Evolutionary conservation across 208 protist species (phyloP), one percentile per base, ranked within the genome.

Genomic region (Acanthamoeba quina): DNA sequence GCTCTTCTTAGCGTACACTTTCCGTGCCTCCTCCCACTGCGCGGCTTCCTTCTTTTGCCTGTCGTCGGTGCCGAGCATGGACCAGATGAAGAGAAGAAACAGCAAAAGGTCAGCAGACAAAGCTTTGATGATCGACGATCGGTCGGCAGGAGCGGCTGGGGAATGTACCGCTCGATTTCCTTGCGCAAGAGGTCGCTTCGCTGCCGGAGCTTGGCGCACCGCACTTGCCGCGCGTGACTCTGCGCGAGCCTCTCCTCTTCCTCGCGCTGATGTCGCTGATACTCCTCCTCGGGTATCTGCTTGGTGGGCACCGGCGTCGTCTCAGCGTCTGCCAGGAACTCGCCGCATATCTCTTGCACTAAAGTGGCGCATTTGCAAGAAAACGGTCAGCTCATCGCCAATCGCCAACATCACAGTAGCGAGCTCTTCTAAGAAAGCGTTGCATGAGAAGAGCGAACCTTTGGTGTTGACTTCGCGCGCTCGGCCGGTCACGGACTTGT

Each of bases 161-260:
- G 0, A 10, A 1, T n/a, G 37, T 76, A 76, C 68, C 72, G 72
- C 19, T 80, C 34, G 31, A 80, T 80, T 49, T 80, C 70, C 29
- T 44, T 34, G 15, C 21, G 34, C 29, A 78, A 13, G 70, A 78
- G 70, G 29, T 37, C 37, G 37, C 31, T 78, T 34, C 70, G 70
- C 70, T 78, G 70, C 17, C 70, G 70, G 13, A 78, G 70, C 70
- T 78, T 78, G 15, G 70, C 70, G 70, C 70, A 78, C 19, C 70
- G 29, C 29, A 78, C 29, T 29, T 11, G 7, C 0, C 37, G 70
- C 0, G 70, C 70, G 13, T 29, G 29, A 5, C 21, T 78, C 17
- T 78, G n/a, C 7, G 70, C 29, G 29, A 78, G 70, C 11, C 41
- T 19, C 70, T 78, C 70, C 26, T 34, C 70, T 13, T 78, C 70